These are phyloP conservation scores for Capillidium rhysosporum DNA, from an alignment of 371 early-diverging fungal genomes.

Conservation along the genomic window DNA sequence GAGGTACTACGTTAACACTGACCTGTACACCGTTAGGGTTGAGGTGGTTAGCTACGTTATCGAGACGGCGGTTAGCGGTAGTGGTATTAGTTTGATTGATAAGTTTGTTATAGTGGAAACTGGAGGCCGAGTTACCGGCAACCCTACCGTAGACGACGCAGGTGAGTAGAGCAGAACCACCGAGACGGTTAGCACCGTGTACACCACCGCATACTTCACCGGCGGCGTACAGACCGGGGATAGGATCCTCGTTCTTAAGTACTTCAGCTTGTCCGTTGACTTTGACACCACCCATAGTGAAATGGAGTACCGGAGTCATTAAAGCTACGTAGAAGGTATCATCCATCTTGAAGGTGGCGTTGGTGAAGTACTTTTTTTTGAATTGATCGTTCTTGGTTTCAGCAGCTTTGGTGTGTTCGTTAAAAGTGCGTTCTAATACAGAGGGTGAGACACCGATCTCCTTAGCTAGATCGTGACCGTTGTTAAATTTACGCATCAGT, in stretches of 20 bases:
- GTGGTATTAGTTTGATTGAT: conserved; percentile 14
- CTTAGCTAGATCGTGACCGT: conserved; percentile 54
- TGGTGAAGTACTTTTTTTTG: conserved; percentile 84
- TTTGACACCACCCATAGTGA: conserved; percentile 93
- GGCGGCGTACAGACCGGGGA: conserved; percentile 76
- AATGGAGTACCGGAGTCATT: conserved; percentile 86
- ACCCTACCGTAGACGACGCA: conserved; percentile 95
- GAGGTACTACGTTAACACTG: conserved; percentile 21
- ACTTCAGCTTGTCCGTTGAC: conserved; percentile 64
- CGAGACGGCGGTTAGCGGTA: conserved; percentile 46
- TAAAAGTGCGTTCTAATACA: conserved; percentile 51
- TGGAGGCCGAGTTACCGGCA: conserved; percentile 58
- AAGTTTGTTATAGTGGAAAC: conserved; percentile 34
- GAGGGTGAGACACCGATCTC: conserved; percentile 52
- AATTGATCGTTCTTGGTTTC: conserved; percentile 53
- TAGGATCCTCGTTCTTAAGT: conserved; percentile 24
- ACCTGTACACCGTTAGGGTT: conserved; percentile 28
- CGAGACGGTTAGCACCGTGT: conserved; percentile 72
- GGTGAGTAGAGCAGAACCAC: conserved; percentile 70
- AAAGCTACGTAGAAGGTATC: conserved; percentile 65
- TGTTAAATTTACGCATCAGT: conserved; percentile 58
- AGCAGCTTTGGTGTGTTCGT: conserved; percentile 61
- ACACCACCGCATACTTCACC: conserved; percentile 80
- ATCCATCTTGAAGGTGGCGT: conserved; percentile 45
- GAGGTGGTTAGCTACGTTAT: conserved; percentile 46